Conservation (phyloP, 305 asterid species). For the Ajuga reptans region DNA sequence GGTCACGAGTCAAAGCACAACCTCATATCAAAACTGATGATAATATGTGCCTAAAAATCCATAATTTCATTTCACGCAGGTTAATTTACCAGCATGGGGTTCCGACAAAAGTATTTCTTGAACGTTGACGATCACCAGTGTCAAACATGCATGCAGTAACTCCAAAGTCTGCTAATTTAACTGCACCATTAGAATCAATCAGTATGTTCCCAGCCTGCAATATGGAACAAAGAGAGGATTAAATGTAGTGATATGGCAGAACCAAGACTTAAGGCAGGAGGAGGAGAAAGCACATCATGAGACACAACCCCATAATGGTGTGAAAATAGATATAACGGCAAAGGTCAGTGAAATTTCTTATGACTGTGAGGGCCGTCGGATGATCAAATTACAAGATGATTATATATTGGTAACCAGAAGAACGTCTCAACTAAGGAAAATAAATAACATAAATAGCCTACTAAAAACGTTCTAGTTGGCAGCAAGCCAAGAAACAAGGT, state of each 20-base stretch:
- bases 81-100: slow-evolving; percentile 89
- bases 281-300: slow-evolving; percentile 3
- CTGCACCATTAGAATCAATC: slow-evolving; percentile 68
- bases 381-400: background rate
- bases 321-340: slow-evolving; percentile 1
- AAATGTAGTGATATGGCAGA: background rate
- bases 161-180: slow-evolving; percentile 92
- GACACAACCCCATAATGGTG: background rate
- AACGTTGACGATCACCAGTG: slow-evolving; percentile 89
- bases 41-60: background rate
- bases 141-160: slow-evolving; percentile 98
- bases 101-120: slow-evolving; percentile 96
- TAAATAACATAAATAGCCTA: background rate
- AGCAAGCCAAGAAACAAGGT: slow-evolving; percentile 7
- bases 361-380: background rate
- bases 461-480: background rate
- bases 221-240: slow-evolving; percentile 7
- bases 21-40: background rate
- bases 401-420: background rate
- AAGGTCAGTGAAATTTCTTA: background rate
- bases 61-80: slow-evolving; percentile 14
- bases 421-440: slow-evolving; percentile 2
- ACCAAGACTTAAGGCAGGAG: background rate
- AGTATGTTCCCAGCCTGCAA: slow-evolving; percentile 93
- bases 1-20: slow-evolving; percentile 7